Conservation (phyloP, 305 asterid genomes). For the Solanum hybrid region DNA sequence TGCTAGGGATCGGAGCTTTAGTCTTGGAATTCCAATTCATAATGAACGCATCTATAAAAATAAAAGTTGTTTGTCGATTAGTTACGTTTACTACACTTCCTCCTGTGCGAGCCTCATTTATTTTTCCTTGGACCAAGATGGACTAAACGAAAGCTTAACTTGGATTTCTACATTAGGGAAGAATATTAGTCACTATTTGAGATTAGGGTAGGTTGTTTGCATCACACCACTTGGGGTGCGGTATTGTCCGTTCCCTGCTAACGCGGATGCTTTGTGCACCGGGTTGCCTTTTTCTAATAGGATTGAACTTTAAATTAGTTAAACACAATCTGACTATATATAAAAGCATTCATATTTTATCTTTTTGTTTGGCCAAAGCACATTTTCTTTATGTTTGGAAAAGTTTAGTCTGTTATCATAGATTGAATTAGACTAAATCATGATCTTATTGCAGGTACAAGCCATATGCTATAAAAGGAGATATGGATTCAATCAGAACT, state of each 20-base stretch:
- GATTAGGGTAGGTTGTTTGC: background rate
- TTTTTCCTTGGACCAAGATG: background rate
- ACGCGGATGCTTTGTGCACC: background rate
- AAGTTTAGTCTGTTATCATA: background rate
- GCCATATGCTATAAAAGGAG: conserved; percentile 81
- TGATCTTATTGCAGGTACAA: conserved; percentile 47
- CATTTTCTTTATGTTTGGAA: background rate
- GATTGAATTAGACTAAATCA: background rate
- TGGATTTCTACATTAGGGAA: background rate
- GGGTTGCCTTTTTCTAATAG: background rate
- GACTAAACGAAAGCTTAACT: background rate
- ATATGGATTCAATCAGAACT: conserved; percentile 77
- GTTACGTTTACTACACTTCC: background rate
- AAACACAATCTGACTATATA: background rate
- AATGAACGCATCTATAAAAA: background rate
- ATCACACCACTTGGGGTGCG: background rate
- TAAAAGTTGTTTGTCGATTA: background rate
- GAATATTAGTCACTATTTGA: background rate
- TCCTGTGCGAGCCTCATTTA: background rate
- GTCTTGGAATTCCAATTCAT: background rate
- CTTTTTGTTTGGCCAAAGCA: background rate
- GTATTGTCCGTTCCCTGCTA: background rate
- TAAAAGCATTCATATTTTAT: background rate
- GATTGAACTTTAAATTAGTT: background rate
- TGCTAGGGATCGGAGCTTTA: background rate